A percentile compares a stretch with the other conserved stretches of the same genome.
These are phyloP conservation scores for Camellia oleifera DNA, from an alignment of 179 eudicot species.

Conservation along the genomic window DNA sequence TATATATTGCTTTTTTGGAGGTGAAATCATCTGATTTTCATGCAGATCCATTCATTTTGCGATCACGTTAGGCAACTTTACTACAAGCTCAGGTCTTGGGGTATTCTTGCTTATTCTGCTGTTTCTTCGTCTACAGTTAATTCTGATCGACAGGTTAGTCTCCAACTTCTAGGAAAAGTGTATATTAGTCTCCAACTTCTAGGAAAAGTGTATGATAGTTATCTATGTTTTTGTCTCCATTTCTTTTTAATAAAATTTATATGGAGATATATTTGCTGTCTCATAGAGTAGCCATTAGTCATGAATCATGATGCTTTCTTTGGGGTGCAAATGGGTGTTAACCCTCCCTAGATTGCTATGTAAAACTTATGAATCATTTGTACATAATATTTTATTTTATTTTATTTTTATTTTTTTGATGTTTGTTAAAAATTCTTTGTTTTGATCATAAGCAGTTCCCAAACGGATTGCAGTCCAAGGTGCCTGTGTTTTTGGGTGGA, in stretches of 20 bases:
- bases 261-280: background rate
- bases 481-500: constrained; percentile 80
- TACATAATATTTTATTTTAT: too few species aligned
- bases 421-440: constrained; percentile 16
- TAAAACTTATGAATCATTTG: background rate
- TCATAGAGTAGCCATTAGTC: background rate
- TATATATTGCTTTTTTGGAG: constrained; percentile 3
- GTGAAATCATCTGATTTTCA: constrained; percentile 28
- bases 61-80: constrained; percentile 71
- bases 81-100: constrained; percentile 59
- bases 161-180: background rate
- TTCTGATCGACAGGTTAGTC: constrained; percentile 67
- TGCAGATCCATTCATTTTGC: constrained; percentile 57
- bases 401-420: background rate
- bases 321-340: background rate
- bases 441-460: constrained; percentile 40
- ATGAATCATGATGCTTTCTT: background rate
- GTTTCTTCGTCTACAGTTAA: constrained; percentile 53
- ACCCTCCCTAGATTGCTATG: background rate
- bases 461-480: constrained; percentile 55
- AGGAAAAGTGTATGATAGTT: constrained; percentile 1
- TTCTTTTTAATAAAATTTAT: background rate
- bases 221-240: background rate
- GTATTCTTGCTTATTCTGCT: constrained; percentile 52
- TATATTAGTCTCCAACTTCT: constrained; percentile 21